Conservation (phyloP, 2,329 filamentous ascomycete species). For the Talaromyces sp. region DNA sequence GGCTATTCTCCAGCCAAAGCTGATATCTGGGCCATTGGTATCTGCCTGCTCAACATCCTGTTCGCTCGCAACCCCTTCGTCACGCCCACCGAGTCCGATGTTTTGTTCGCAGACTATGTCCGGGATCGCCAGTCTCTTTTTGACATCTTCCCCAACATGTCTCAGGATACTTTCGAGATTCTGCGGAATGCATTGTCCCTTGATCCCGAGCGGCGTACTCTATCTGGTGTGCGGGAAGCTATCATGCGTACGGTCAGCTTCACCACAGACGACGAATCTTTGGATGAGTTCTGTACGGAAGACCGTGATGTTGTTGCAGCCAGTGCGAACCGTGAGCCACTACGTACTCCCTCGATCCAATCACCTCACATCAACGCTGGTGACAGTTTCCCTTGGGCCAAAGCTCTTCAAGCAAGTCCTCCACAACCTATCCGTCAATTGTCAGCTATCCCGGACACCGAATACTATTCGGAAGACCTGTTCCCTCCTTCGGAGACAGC, state of each 20-base stretch:
- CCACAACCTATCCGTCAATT: constrained; percentile 71
- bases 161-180: constrained; percentile 93
- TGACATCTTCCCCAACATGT: constrained; percentile 98
- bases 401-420: constrained; percentile 73
- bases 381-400: constrained; percentile 91
- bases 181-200: constrained; percentile 85
- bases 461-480: constrained; percentile 76
- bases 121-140: constrained; percentile 93
- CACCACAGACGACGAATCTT: constrained; percentile 83
- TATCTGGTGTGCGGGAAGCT: constrained; percentile 70
- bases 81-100: constrained; percentile 81
- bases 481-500: constrained; percentile 70
- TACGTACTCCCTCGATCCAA: constrained; percentile 91
- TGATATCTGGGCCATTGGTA: constrained; percentile 95
- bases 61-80: constrained; percentile 97
- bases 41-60: constrained; percentile 91
- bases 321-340: constrained; percentile 82
- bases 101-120: constrained; percentile 87
- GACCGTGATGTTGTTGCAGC: constrained; percentile 72
- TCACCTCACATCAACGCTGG: constrained; percentile 70
- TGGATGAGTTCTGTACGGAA: constrained; percentile 89
- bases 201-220: constrained; percentile 81
- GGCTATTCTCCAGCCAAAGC: constrained; percentile 92
- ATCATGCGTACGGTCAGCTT: constrained; percentile 79
- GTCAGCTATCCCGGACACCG: constrained; percentile 74